Percentiles rank a stretch among this genome's conserved stretches.
These are phyloP conservation scores for Geoglossum cookeanum DNA, from an alignment of 2,329 filamentous ascomycete genomes.

Conservation along the genomic window DNA sequence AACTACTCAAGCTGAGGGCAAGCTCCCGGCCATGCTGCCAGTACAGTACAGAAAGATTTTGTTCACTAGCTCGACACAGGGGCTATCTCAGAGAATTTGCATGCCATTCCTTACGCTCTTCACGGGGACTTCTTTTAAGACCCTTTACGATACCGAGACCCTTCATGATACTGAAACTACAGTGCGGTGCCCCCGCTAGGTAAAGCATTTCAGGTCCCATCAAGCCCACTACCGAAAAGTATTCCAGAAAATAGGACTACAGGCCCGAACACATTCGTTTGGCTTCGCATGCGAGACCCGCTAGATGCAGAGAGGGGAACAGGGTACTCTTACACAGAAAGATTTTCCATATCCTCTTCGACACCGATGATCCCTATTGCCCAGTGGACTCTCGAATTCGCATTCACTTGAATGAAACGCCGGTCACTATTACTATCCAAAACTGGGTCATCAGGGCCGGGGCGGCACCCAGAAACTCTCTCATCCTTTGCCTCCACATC, in stretches of 20 bases:
- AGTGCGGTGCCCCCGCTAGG: no score
- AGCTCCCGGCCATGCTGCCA: not conserved
- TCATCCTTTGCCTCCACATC: constrained; percentile 20
- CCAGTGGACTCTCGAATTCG: constrained; percentile 47
- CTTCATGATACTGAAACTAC: no score
- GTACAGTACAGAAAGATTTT: not conserved
- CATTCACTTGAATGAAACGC: constrained; percentile 40
- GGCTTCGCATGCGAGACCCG: no score
- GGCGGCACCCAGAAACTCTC: not conserved
- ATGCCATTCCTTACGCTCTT: not conserved
- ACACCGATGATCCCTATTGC: constrained; percentile 61
- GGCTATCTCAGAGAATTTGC: not conserved
- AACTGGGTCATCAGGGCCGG: not conserved
- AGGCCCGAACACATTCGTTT: no score
- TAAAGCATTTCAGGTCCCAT: no score
- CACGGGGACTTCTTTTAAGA: not conserved
- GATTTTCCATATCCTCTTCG: constrained; percentile 47
- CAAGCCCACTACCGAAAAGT: no score
- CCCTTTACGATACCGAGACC: not conserved
- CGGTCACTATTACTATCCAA: constrained; percentile 23
- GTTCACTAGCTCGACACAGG: not conserved
- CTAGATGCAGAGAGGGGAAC: no score
- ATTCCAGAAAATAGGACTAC: no score
- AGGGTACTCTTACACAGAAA: not conserved
- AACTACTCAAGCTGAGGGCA: not conserved